Conservation (phyloP, 768 basidiomycete genomes). For the Suillus subalutaceus region DNA sequence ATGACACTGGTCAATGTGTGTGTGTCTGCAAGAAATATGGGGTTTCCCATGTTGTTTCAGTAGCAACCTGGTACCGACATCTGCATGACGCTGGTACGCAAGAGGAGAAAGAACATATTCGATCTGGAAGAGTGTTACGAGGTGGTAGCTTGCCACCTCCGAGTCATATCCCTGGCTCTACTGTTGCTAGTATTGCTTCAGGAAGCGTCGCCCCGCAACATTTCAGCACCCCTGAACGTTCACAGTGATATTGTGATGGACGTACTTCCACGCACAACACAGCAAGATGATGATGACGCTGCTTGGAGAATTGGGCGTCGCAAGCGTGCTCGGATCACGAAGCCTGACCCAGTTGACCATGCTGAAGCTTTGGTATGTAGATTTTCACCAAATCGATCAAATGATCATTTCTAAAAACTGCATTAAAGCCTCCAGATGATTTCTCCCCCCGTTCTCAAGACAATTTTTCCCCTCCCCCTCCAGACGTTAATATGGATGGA, state of each 20-base stretch:
- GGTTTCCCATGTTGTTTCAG: not conserved
- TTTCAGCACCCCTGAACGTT: not conserved
- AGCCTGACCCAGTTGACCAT: not conserved
- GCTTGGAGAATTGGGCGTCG: not conserved
- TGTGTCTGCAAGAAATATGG: constrained; percentile 4
- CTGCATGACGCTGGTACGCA: not conserved
- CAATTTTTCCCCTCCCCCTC: too few species aligned
- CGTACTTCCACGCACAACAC: too few species aligned
- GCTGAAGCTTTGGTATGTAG: not conserved
- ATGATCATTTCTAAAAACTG: not conserved
- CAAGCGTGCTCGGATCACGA: not conserved
- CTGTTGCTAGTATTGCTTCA: not conserved
- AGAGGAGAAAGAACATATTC: constrained; percentile 8
- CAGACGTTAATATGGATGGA: too few species aligned
- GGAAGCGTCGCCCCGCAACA: not conserved
- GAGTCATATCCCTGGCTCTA: not conserved
- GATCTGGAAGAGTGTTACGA: not conserved
- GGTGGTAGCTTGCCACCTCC: not conserved
- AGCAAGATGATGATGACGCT: not conserved
- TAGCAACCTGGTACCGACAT: constrained; percentile 7
- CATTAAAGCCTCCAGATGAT: not conserved
- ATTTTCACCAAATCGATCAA: not conserved
- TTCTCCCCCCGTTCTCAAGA: too few species aligned
- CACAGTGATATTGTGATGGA: not conserved
- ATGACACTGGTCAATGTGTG: not conserved